Evolutionary conservation across 2,329 filamentous ascomycete genomes (phyloP).

Genomic region (Phaeomoniella chlamydospora): DNA sequence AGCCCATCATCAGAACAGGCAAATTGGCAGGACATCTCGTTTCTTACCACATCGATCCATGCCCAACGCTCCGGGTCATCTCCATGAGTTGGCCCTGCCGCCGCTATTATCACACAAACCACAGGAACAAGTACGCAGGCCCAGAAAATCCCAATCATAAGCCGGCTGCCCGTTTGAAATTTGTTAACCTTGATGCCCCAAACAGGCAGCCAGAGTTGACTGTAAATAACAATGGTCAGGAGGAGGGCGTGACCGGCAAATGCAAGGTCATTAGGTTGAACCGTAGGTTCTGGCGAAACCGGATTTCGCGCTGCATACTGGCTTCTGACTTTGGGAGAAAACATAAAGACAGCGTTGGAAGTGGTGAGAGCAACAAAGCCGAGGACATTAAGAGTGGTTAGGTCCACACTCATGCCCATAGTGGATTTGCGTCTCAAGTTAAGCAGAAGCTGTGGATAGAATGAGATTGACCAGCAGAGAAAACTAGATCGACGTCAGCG

Average conservation of each 20-base stretch:
- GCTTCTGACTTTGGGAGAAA: constrained; percentile 57
- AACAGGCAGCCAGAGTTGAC: constrained; percentile 55
- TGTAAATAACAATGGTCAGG: constrained; percentile 57
- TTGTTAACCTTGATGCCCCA: constrained; percentile 61
- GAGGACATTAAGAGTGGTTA: constrained; percentile 56
- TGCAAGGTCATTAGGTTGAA: constrained; percentile 76
- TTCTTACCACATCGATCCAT: constrained; percentile 48
- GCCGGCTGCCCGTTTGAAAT: constrained; percentile 39
- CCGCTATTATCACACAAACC: constrained; percentile 25
- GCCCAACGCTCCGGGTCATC: constrained; percentile 38
- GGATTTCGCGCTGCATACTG: constrained; percentile 77
- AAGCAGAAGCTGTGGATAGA: constrained; percentile 78
- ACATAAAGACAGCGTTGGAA: constrained; percentile 64
- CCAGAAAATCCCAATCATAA: constrained; percentile 54
- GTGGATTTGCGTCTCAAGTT: constrained; percentile 69
- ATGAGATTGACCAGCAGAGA: constrained; percentile 69
- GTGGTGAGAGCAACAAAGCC: constrained; percentile 54
- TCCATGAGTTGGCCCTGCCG: constrained; percentile 23
- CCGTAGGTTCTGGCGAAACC: constrained; percentile 60
- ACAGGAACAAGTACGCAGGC: constrained; percentile 43
- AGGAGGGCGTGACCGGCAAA: constrained; percentile 74
- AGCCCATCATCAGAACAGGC: constrained; percentile 5
- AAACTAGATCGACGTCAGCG: constrained; percentile 24
- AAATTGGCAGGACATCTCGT: constrained; percentile 24
- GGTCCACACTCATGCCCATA: constrained; percentile 74